Evolutionary conservation across 768 basidiomycete genomes (phyloP), one percentile per base, ranked within the genome.

Genomic region (Boletus fagicola): DNA sequence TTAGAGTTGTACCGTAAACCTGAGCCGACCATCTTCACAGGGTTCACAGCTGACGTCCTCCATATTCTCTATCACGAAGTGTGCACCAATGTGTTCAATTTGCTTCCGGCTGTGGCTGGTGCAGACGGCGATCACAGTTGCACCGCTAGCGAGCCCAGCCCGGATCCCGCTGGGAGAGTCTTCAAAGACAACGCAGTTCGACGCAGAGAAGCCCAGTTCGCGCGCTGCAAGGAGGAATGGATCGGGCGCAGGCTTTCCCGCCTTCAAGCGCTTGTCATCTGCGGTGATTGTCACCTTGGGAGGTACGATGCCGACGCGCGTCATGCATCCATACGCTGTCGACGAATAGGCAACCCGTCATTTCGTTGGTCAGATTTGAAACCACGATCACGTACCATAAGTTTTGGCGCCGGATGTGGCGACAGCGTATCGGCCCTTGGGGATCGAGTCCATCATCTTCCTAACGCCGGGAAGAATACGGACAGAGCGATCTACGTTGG

Each of bases 361-460:
- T 4, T 51, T 18, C 1, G 13, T 22, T 22, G 16, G 16, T 20
- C 45, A 8, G 18, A 28, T 38, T 39, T 8, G 10, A 53, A 57
- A 59, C n/a, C 13, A 47, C 24, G 47, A 49, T 24, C 7, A 70
- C 79, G 58, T 64, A 84, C 81, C 81, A 58, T 87, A 87, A 1
- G 85, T 88, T 69, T 82, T 85, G 4, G 88, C 87, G 5, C 86
- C 87, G 0, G 86, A 87, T 0, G 88, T 90, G 3, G 87, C 87
- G 18, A 90, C 85, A 20, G 86, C 87, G 65, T 84, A 90, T 42
- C 76, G 77, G n/a, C 82, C 85, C 51, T 76, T 72, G 5, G 88
- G 87, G 50, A 90, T 77, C 7, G 85, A 83, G 53, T 78, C 76
- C 59, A 90, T 85, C 76, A 90, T 77, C 57, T 71, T 74, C 65